Conservation (phyloP, 2,329 filamentous ascomycete species). For the Paecilomyces dactylethromorphus region DNA sequence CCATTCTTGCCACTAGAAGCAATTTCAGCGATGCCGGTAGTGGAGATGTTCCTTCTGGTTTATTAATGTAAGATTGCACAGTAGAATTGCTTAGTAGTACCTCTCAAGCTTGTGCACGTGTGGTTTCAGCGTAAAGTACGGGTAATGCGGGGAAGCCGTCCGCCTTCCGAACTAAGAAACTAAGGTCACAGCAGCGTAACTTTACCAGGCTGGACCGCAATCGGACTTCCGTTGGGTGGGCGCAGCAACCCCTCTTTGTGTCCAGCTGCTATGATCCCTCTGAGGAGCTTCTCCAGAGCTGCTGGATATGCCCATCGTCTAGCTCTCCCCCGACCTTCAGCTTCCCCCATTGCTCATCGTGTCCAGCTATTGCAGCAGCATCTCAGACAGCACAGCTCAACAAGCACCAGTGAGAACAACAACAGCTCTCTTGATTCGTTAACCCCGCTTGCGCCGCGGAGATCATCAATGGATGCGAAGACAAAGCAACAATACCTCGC, state of each 20-base stretch:
- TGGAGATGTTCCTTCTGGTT: not conserved
- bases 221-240: not conserved
- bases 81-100: too few species aligned
- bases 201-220: not conserved
- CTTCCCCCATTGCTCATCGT: slow-evolving; percentile 10
- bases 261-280: not conserved
- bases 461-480: slow-evolving; percentile 31
- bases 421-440: not conserved
- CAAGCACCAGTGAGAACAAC: not conserved
- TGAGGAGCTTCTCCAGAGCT: not conserved
- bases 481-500: slow-evolving; percentile 67
- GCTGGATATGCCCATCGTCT: not conserved
- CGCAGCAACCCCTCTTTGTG: not conserved
- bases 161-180: not conserved
- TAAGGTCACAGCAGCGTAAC: not conserved
- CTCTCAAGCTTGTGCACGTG: not conserved
- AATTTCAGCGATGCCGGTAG: not conserved
- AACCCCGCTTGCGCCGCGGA: slow-evolving; percentile 7
- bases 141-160: too few species aligned
- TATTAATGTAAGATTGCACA: not conserved
- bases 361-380: slow-evolving; percentile 7
- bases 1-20: not conserved
- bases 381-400: slow-evolving; percentile 6
- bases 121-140: too few species aligned
- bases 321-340: not conserved